Base-by-base conservation (phyloP, 129 eudicot genomes). In the Arctium minus region DNA sequence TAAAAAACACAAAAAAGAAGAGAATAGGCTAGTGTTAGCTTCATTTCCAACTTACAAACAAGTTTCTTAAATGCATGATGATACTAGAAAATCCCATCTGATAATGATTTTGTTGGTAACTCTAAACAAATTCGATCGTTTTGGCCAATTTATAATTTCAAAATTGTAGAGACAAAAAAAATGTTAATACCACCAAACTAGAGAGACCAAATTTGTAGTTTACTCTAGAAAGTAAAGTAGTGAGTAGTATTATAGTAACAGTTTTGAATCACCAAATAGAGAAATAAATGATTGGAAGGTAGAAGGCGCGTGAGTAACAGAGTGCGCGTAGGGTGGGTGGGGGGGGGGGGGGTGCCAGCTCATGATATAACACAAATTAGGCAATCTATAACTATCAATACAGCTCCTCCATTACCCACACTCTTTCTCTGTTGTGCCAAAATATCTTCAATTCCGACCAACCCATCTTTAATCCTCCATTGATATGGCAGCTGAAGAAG, bases 401-500 rank as follows among this genome's bases (percentile, higher is more conserved):
- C 85, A 82, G 75, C 85, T 50, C 60, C 75, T 18, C 32, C 30
- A 13, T 36, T 33, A 69, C 73, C 38, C 67, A 56, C 67, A 4
- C 12, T 13, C 38, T 10, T 46, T 46, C 50, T 9, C 44, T 69
- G 27, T 22, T 22, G 27, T 22, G 38, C 39, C 18, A 44, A 50
- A 31, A 75, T 17, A 64, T 12, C 71, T 75, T 32, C 86, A 67
- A 64, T 67, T 13, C 62, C 62, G 62, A 50, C 62, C 62, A 50
- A 50, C 18, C 62, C 53, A 44, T 44, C 62, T 50, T 13, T 17
- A 60, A 60, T 60, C 29, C 68, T 60, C 8, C 74, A 76, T 73
- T 56, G 72, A 64, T 8, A 94, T 92, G 97, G 91, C 96, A 11
- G 89, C 84, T 78, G 93, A 89, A 78, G 93, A 90, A 81, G 79